Evolutionary conservation across 1,284 basidiomycete genomes (phyloP), one percentile per base, ranked within the genome.

Genomic region (Marasmius tenuissimus): DNA sequence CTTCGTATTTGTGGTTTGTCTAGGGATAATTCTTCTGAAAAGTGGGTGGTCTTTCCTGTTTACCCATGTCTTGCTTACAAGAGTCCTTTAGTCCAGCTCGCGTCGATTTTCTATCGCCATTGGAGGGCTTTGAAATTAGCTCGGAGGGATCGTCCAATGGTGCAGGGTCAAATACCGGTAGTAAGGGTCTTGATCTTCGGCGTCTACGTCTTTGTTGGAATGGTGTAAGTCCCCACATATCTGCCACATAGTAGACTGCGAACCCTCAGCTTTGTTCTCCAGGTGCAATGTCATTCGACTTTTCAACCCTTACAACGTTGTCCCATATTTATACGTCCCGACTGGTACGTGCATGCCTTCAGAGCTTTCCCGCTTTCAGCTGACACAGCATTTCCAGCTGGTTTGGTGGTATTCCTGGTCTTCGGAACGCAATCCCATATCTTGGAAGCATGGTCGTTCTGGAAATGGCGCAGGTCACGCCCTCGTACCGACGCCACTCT

Each of bases 251-350:
- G 3, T 45, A 48, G 45, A 35, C 20, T 18, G 49, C 35, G 37
- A n/a, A 38, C 12, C 34, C 5, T 55, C 20, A 9, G 16, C 40
- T 22, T 39, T 8, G 3, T 8, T 39, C 11, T 54, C 7, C 58
- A 77, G 75, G 12, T 70, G 72, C 37, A 73, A 70, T 55, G 55
- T 75, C 4, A 59, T 76, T 35, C 66, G 65, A 3, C 59, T 75
- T 38, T 67, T 73, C 53, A 61, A 61, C 14, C 56, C 67, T 3
- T 58, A 61, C 22, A 71, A 64, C 45, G 57, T 69, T 22, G 63
- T 68, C 18, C 76, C 76, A 42, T 72, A 76, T 63, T 63, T 79
- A 38, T 78, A 73, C 65, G 69, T 67, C n/a, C 74, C 76, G 12
- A 74, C 72, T 45, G 71, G 76, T 75, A 61, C 50, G 68, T 61